Percentiles rank a stretch among this genome's conserved stretches.
Evolutionary conservation across 129 eudicot species (phyloP).

Genomic region (Flaveria bidentis): DNA sequence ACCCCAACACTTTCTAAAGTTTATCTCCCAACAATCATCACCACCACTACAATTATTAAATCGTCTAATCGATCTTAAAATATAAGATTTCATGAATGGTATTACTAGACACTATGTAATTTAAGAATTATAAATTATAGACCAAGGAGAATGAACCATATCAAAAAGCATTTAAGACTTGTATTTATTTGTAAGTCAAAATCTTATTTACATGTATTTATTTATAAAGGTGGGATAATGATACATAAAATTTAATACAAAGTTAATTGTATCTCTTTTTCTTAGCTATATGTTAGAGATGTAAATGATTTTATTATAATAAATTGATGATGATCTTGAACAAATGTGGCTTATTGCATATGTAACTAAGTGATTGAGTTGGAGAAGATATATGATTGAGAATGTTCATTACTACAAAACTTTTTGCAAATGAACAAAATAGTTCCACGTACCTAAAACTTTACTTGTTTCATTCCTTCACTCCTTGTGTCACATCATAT

Average conservation of each 20-base stretch:
- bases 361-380: background rate
- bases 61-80: background rate
- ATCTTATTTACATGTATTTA: too few species aligned
- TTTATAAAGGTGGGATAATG: too few species aligned
- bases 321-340: background rate
- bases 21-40: background rate
- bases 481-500: slow-evolving; percentile 25
- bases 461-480: slow-evolving; percentile 28
- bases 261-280: too few species aligned
- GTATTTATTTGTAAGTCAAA: too few species aligned
- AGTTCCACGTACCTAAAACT: slow-evolving; percentile 5
- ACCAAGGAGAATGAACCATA: background rate
- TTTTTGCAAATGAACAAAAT: background rate
- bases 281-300: too few species aligned
- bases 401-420: background rate
- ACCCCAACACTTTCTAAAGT: slow-evolving; percentile 14
- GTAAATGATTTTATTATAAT: too few species aligned
- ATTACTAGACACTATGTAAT: background rate
- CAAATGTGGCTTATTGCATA: background rate
- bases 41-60: slow-evolving; percentile 6
- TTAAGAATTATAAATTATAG: background rate
- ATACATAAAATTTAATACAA: too few species aligned
- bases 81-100: background rate
- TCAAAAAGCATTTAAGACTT: background rate
- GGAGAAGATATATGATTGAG: background rate